phyloP scores from a whole-genome alignment of 768 basidiomycete species.

The Suillus occidentalis region DNA sequence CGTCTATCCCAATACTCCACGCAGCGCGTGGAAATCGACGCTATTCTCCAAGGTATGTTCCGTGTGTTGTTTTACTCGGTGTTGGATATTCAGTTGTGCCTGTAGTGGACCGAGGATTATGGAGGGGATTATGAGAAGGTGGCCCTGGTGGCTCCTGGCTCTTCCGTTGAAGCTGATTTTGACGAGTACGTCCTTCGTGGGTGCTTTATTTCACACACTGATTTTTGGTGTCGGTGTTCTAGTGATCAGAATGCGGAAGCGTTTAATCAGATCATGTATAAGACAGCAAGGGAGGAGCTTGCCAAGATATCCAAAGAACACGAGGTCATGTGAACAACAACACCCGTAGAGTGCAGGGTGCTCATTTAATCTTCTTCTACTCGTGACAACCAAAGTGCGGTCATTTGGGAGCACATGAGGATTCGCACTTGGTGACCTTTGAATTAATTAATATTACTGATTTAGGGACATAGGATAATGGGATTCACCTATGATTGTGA shows the following conservation, averaged over 20 bases:
- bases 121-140: background rate
- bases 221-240: too few species aligned
- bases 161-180: too few species aligned
- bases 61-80: background rate
- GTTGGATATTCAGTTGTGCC: background rate
- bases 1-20: background rate
- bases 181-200: background rate
- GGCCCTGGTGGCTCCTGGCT: slow-evolving; percentile 1
- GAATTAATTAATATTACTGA: background rate
- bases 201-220: background rate
- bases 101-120: background rate
- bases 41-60: background rate
- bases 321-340: background rate
- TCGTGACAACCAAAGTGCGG: background rate
- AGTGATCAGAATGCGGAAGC: background rate
- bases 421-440: background rate
- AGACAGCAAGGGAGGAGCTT: background rate
- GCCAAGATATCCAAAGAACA: background rate
- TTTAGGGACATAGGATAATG: background rate
- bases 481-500: background rate
- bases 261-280: slow-evolving; percentile 3
- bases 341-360: too few species aligned
- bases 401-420: background rate
- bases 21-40: background rate
- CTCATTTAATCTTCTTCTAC: too few species aligned